A percentile compares a stretch with the other conserved stretches of the same genome.
phyloP scores from a whole-genome alignment of 257 asterid species.

The Solanum okadae region DNA sequence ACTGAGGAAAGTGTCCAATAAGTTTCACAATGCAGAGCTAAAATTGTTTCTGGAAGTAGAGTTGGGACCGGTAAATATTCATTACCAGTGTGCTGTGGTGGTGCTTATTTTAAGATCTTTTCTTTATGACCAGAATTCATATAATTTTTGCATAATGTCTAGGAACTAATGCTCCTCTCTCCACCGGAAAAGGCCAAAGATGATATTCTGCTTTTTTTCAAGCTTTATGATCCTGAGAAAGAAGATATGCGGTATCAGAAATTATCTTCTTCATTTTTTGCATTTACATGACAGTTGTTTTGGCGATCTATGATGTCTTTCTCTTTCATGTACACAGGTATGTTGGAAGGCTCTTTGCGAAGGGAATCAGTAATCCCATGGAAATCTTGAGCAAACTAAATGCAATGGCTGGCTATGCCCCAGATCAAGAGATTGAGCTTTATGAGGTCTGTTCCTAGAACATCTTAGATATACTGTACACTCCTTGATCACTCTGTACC shows the following conservation, averaged over 20 bases:
- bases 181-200: slow-evolving; percentile 56
- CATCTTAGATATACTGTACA: not conserved
- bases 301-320: slow-evolving; percentile 2
- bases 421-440: slow-evolving; percentile 82
- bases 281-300: not conserved
- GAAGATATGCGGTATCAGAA: slow-evolving; percentile 70
- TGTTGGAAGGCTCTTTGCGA: slow-evolving; percentile 78
- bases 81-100: not conserved
- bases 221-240: slow-evolving; percentile 47
- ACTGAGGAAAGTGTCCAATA: slow-evolving; percentile 71
- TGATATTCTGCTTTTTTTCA: not conserved
- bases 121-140: not conserved
- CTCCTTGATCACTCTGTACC: not conserved
- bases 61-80: slow-evolving; percentile 50
- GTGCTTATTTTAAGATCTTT: not conserved
- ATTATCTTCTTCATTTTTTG: not conserved
- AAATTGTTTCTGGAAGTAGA: slow-evolving; percentile 81
- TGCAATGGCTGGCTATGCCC: slow-evolving; percentile 85
- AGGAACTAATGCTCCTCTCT: slow-evolving; percentile 62
- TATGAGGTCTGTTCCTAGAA: slow-evolving; percentile 56
- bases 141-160: slow-evolving; percentile 3
- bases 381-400: slow-evolving; percentile 58
- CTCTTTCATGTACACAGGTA: slow-evolving; percentile 23
- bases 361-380: slow-evolving; percentile 56
- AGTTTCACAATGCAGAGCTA: slow-evolving; percentile 66